Percentiles rank a stretch among this genome's conserved stretches.
phyloP scores from a whole-genome alignment of 306 rosid genomes.

The Cucumis cinereus region DNA sequence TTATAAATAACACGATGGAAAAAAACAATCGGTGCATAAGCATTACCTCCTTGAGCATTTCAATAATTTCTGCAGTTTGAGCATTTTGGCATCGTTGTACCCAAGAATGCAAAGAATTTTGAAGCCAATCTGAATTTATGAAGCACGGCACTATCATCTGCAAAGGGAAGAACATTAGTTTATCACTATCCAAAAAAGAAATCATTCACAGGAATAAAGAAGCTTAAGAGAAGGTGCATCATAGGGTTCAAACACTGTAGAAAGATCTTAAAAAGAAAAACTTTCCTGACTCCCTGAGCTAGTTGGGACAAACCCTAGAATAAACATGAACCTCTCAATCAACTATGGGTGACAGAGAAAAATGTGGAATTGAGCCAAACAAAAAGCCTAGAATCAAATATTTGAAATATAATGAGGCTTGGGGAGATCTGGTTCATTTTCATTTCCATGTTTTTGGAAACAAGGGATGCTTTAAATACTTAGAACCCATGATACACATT shows the following conservation, averaged over 20 bases:
- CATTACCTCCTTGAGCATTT: slow-evolving; percentile 84
- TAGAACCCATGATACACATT: neutral
- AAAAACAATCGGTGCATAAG: neutral
- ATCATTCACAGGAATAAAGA: neutral
- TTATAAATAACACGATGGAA: neutral
- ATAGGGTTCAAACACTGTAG: neutral
- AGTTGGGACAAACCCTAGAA: neutral
- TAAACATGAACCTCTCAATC: neutral
- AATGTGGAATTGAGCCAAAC: neutral
- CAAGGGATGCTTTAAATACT: neutral
- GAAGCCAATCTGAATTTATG: slow-evolving; percentile 62
- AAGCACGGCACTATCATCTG: slow-evolving; percentile 67
- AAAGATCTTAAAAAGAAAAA: neutral
- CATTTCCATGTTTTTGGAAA: neutral
- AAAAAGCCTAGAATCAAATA: neutral
- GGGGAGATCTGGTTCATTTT: neutral
- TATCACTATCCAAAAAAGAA: slow-evolving; percentile 11
- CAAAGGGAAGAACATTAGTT: slow-evolving; percentile 10
- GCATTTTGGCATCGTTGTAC: slow-evolving; percentile 57
- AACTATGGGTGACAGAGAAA: neutral
- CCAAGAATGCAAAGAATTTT: slow-evolving; percentile 59
- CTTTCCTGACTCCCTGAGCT: neutral
- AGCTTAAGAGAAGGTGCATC: neutral
- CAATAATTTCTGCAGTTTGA: slow-evolving; percentile 64
- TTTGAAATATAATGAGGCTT: neutral